These are phyloP conservation scores for Neobulgaria alba DNA, from an alignment of 2,329 filamentous ascomycete genomes.

Conservation along the genomic window DNA sequence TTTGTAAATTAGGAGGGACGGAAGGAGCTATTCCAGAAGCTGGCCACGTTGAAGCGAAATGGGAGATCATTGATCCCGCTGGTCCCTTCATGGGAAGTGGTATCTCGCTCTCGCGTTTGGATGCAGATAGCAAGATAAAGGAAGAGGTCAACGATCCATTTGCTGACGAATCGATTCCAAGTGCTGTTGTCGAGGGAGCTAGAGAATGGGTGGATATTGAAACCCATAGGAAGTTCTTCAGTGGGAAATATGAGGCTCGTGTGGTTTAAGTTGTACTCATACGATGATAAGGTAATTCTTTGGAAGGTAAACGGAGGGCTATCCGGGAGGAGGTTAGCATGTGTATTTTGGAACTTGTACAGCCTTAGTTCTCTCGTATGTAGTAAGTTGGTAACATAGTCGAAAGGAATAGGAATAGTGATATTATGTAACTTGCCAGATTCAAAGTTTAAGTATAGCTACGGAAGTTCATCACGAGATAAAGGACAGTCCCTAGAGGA, in stretches of 20 bases:
- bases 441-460: no score
- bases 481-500: no score
- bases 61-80: slow-evolving; percentile 48
- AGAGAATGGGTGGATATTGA: slow-evolving; percentile 58
- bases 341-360: background rate
- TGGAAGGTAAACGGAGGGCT: no score
- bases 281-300: no score
- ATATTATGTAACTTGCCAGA: no score
- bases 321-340: background rate
- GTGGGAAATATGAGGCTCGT: slow-evolving; percentile 72
- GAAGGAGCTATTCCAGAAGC: slow-evolving; percentile 62
- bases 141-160: slow-evolving; percentile 45
- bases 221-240: slow-evolving; percentile 57
- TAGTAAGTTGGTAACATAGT: background rate
- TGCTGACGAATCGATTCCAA: slow-evolving; percentile 45
- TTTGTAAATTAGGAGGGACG: slow-evolving; percentile 70
- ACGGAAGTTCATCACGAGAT: no score
- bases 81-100: slow-evolving; percentile 44
- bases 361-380: background rate
- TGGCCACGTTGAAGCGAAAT: slow-evolving; percentile 73
- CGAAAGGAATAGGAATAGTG: background rate
- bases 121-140: slow-evolving; percentile 42
- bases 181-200: slow-evolving; percentile 28
- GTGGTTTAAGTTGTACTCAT: no score
- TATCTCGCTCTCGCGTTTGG: slow-evolving; percentile 54